Evolutionary conservation across 179 eudicot species (phyloP), one percentile per base, ranked within the genome.

Genomic region (Silene coronaria): DNA sequence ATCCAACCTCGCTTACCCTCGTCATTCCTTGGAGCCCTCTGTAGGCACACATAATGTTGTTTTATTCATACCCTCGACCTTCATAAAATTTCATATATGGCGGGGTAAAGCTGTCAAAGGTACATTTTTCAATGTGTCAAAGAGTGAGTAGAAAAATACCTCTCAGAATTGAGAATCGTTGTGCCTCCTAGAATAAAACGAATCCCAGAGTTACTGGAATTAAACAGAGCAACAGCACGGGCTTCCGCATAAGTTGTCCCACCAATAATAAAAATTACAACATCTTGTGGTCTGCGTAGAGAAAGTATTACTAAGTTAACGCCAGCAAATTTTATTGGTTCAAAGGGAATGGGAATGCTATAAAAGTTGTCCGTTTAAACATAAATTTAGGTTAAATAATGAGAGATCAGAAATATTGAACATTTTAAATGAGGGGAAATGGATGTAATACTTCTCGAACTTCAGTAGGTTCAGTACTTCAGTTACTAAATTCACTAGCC

Each of bases 201-300:
- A 77, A 86, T 83, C 60, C 97, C 97, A n/a, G 97, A 77, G 76
- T 89, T 92, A 55, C 81, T 87, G 77, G 91, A 78, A 69, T 92
- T 91, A 42, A 87, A 89, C 76, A 92, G 85, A 77, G 96, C 81
- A 78, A 92, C 91, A 67, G 88, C 78, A 28, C 97, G 91, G 76
- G 97, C 82, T 76, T 91, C 97, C 83, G 89, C 97, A 62, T 87
- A 91, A 22, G 97, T 92, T 78, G 97, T 90, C 77, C 97, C 97
- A 19, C 97, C 97, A 76, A 92, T 87, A 75, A 89, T 81, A 66
- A 92, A 91, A 59, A 92, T 86, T 69, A 92, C 83, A 13, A 92
- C 97, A 67, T 92, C 97, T 81, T 91, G 97, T 5, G 92, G 96
- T 88, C 97, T 92, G 87, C 77, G 51, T 76, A 73, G 28, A 75